A percentile compares a stretch with the other conserved stretches of the same genome.
phyloP scores from a whole-genome alignment of 1,284 basidiomycete genomes.

The Pulchroboletus neoregius region DNA sequence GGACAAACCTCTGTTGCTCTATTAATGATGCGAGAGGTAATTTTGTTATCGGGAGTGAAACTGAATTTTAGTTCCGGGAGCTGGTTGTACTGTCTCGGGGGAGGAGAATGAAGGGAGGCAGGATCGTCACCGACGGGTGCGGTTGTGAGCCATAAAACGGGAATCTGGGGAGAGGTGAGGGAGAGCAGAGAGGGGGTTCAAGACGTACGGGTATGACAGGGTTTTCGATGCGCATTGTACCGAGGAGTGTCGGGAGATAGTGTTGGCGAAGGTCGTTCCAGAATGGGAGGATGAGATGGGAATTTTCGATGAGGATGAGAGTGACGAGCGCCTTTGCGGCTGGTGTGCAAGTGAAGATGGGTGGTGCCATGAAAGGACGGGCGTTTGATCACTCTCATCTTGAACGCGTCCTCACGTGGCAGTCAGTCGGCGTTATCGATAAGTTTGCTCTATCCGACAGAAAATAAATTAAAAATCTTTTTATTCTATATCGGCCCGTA shows the following conservation, averaged over 20 bases:
- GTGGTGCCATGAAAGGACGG: constrained; percentile 2
- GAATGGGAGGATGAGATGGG: constrained; percentile 42
- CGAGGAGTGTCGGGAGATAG: constrained; percentile 49
- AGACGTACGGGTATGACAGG: constrained; percentile 38
- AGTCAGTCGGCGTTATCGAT: too few species aligned
- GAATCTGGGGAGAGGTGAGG: constrained; percentile 32
- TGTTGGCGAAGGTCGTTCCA: constrained; percentile 56
- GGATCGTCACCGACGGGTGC: constrained; percentile 35
- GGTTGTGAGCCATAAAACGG: constrained; percentile 39
- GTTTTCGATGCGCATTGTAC: constrained; percentile 38
- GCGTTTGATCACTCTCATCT: neutral
- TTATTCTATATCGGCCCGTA: neutral
- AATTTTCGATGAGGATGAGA: constrained; percentile 63
- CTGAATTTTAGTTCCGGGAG: constrained; percentile 45
- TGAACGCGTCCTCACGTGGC: constrained; percentile 1
- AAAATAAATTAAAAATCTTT: too few species aligned
- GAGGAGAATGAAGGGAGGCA: constrained; percentile 28
- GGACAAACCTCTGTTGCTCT: constrained; percentile 43
- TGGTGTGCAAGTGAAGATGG: constrained; percentile 36
- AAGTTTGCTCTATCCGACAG: too few species aligned
- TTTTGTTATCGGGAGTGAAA: constrained; percentile 39
- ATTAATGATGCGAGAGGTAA: constrained; percentile 42
- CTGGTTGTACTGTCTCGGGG: constrained; percentile 34
- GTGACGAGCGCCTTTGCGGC: constrained; percentile 43
- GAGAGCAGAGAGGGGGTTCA: neutral